phyloP scores from a whole-genome alignment of 495 filamentous ascomycete genomes.

The Trichoderma parareesei region DNA sequence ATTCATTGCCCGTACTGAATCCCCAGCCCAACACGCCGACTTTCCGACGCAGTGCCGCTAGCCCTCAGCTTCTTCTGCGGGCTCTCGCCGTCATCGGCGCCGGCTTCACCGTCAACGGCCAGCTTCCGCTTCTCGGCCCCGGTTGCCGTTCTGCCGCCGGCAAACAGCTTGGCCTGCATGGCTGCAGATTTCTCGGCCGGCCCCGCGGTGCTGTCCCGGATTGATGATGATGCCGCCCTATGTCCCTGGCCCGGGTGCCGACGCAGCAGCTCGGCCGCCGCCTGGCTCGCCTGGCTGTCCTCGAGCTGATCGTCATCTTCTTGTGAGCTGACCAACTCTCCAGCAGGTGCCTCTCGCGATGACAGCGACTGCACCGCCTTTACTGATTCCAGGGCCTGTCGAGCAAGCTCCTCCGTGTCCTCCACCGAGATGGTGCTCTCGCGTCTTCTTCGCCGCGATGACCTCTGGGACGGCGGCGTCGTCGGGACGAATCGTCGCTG shows the following conservation, averaged over 20 bases:
- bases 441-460: slow-evolving; percentile 25
- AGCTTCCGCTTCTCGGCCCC: slow-evolving; percentile 51
- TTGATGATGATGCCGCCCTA: slow-evolving; percentile 22
- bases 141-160: slow-evolving; percentile 51
- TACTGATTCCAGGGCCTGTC: slow-evolving; percentile 43
- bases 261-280: slow-evolving; percentile 48
- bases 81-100: slow-evolving; percentile 15
- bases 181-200: slow-evolving; percentile 37
- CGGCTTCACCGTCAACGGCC: slow-evolving; percentile 28
- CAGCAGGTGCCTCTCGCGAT: slow-evolving; percentile 16
- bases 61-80: slow-evolving; percentile 54
- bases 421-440: slow-evolving; percentile 87
- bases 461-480: slow-evolving; percentile 23
- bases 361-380: slow-evolving; percentile 32
- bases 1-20: slow-evolving; percentile 40
- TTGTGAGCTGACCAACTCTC: not conserved
- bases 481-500: slow-evolving; percentile 22
- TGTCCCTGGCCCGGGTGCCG: slow-evolving; percentile 36
- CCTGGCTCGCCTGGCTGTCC: slow-evolving; percentile 45
- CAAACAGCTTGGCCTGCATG: slow-evolving; percentile 62
- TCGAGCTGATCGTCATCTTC: slow-evolving; percentile 33
- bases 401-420: slow-evolving; percentile 57
- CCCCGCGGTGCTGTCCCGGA: slow-evolving; percentile 30
- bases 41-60: slow-evolving; percentile 31
- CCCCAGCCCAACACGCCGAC: slow-evolving; percentile 51